Evolutionary conservation across 257 asterid species (phyloP).

Genomic region (Osmanthus fragrans): DNA sequence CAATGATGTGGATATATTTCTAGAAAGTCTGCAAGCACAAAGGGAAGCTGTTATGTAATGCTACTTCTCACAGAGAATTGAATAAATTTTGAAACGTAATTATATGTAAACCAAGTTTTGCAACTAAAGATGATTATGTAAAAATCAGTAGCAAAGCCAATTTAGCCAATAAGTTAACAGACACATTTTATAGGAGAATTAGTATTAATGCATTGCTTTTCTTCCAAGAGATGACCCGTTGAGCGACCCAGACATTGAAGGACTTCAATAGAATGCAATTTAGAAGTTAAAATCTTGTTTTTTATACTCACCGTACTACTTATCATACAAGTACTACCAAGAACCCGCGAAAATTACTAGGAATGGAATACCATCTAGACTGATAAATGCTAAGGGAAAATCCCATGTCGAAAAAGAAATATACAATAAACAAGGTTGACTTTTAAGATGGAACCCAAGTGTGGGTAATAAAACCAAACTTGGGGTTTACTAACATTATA

Average conservation of each 20-base stretch:
- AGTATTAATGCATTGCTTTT: neutral
- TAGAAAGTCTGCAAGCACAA: constrained; percentile 36
- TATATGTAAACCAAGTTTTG: neutral
- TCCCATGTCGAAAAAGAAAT: too few species aligned
- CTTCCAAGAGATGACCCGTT: too few species aligned
- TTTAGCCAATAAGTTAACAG: neutral
- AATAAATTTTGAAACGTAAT: neutral
- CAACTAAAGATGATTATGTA: neutral
- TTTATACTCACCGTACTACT: neutral
- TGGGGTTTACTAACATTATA: neutral
- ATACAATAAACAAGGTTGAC: neutral
- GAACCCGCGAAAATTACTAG: neutral
- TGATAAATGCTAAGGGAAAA: neutral
- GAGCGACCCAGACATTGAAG: too few species aligned
- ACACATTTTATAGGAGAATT: neutral
- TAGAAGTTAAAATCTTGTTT: neutral
- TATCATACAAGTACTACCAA: neutral
- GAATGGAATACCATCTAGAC: neutral
- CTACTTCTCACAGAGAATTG: constrained; percentile 3
- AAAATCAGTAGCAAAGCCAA: neutral
- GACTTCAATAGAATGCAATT: too few species aligned
- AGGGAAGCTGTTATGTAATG: constrained; percentile 17
- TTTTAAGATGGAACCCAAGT: neutral
- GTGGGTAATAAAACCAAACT: neutral
- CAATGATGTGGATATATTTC: constrained; percentile 6